A percentile compares a stretch with the other conserved stretches of the same genome.
These are phyloP conservation scores for Pelargonium citronellum DNA, from an alignment of 441 rosid species.

Conservation along the genomic window DNA sequence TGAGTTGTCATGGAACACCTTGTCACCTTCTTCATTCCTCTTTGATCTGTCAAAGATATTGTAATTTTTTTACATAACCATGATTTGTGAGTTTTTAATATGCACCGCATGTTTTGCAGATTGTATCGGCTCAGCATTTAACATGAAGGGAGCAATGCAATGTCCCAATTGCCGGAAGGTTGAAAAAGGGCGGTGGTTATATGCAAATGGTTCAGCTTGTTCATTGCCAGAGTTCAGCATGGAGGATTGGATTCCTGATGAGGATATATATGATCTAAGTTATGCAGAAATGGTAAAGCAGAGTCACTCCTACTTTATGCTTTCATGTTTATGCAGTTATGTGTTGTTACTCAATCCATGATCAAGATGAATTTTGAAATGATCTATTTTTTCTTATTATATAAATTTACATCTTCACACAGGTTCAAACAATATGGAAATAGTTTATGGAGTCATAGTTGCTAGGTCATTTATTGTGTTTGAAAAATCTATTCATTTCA, in stretches of 20 bases:
- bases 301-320: not conserved
- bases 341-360: not conserved
- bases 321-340: not conserved
- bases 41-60: slow-evolving; percentile 8
- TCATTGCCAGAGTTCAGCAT: slow-evolving; percentile 52
- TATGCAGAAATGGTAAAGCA: slow-evolving; percentile 63
- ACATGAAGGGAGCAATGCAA: slow-evolving; percentile 85
- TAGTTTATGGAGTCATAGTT: not conserved
- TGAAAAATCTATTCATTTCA: slow-evolving; percentile 3
- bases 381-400: not conserved
- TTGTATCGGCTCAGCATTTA: slow-evolving; percentile 93
- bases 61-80: not conserved
- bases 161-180: slow-evolving; percentile 88
- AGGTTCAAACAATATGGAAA: not conserved
- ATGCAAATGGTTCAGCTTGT: slow-evolving; percentile 56
- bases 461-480: not conserved
- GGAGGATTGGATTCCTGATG: slow-evolving; percentile 72
- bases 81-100: not conserved
- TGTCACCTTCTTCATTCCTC: not conserved
- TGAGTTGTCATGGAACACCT: not conserved
- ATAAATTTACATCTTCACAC: not conserved
- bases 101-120: slow-evolving; percentile 35
- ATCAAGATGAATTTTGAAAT: slow-evolving; percentile 1
- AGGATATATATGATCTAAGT: slow-evolving; percentile 52
- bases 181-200: slow-evolving; percentile 86